Conservation (phyloP, 1,284 basidiomycete genomes). For the Mycosarcoma maydis region DNA sequence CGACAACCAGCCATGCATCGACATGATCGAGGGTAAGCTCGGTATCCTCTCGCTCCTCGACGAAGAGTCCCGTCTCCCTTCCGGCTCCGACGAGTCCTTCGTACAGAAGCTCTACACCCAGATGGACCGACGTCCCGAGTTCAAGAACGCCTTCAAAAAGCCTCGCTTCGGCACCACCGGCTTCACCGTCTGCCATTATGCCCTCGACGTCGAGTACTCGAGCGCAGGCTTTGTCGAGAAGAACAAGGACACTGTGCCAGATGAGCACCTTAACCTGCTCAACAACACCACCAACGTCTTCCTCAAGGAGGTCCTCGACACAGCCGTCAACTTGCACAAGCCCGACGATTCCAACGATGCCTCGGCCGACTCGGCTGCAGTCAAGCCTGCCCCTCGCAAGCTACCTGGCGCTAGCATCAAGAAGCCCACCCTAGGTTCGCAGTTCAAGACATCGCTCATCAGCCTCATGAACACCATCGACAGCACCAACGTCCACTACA, state of each 20-base stretch:
- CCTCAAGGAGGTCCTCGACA: slow-evolving; percentile 90
- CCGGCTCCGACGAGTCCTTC: slow-evolving; percentile 92
- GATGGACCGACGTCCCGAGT: slow-evolving; percentile 80
- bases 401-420: slow-evolving; percentile 74
- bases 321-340: slow-evolving; percentile 45
- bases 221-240: slow-evolving; percentile 98
- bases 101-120: slow-evolving; percentile 92
- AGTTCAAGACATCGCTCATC: slow-evolving; percentile 95
- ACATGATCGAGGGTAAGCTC: slow-evolving; percentile 96
- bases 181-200: slow-evolving; percentile 98
- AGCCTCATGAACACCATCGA: slow-evolving; percentile 97
- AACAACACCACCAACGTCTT: slow-evolving; percentile 88
- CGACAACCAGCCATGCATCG: slow-evolving; percentile 98
- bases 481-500: slow-evolving; percentile 98
- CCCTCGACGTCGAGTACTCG: slow-evolving; percentile 96
- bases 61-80: slow-evolving; percentile 95
- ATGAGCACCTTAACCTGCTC: slow-evolving; percentile 91
- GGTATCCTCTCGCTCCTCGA: slow-evolving; percentile 94
- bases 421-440: slow-evolving; percentile 97
- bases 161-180: slow-evolving; percentile 95
- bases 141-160: slow-evolving; percentile 93
- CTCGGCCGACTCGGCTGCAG: slow-evolving; percentile 11
- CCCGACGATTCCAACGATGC: slow-evolving; percentile 39
- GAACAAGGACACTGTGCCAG: slow-evolving; percentile 97
- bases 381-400: slow-evolving; percentile 48